Percentiles rank a stretch among this genome's conserved stretches.
Evolutionary conservation across 2,329 filamentous ascomycete species (phyloP).

Genomic region (Penicillium sp.): DNA sequence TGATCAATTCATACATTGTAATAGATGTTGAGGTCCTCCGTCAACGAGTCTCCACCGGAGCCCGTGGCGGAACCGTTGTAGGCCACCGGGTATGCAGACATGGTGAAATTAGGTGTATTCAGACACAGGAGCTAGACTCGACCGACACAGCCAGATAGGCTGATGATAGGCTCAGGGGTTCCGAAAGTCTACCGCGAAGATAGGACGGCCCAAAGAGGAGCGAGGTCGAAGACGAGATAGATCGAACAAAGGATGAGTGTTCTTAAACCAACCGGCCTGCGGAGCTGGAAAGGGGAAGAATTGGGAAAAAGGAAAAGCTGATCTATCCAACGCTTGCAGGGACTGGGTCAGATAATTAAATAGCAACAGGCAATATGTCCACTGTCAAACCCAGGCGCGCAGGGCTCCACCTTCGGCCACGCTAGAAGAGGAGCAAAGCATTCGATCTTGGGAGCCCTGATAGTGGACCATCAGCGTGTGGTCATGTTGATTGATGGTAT

Average conservation of each 20-base stretch:
- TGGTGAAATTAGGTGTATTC: constrained; percentile 22
- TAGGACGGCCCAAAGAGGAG: neutral
- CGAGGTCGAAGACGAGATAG: neutral
- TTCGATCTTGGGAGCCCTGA: constrained; percentile 24
- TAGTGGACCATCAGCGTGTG: constrained; percentile 27
- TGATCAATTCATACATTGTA: constrained; percentile 59
- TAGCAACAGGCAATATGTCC: constrained; percentile 17
- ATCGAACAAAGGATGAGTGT: constrained; percentile 6
- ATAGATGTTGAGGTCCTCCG: constrained; percentile 77
- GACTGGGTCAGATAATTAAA: constrained; percentile 29
- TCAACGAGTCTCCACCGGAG: constrained; percentile 68
- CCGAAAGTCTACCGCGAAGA: neutral
- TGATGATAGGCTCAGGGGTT: constrained; percentile 3
- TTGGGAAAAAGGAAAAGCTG: constrained; percentile 19
- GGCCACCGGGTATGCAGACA: constrained; percentile 49
- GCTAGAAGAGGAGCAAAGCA: constrained; percentile 20
- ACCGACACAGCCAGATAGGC: neutral
- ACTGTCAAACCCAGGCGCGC: constrained; percentile 16
- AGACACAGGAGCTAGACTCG: neutral
- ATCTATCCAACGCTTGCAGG: constrained; percentile 31
- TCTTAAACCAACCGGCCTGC: constrained; percentile 6
- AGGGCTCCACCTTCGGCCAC: constrained; percentile 28
- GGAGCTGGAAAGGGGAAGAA: constrained; percentile 7
- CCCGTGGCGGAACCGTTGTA: constrained; percentile 66
- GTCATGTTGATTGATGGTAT: constrained; percentile 30